A percentile compares a stretch with the other conserved stretches of the same genome.
These are phyloP conservation scores for Neonectria magnoliae DNA, from an alignment of 2,329 filamentous ascomycete species.

Conservation along the genomic window DNA sequence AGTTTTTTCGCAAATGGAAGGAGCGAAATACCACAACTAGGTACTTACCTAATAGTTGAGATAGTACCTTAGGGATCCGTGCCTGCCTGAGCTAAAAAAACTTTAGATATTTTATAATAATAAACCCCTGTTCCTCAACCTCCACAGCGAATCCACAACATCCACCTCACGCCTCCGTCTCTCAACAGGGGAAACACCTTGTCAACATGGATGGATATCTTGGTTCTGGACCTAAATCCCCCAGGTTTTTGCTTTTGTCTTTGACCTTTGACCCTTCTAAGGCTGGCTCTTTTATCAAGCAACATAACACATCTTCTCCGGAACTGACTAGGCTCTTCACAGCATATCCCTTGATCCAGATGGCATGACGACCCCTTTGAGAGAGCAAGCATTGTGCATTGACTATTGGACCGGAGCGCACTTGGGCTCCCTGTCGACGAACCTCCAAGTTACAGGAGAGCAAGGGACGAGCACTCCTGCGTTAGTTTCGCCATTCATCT, in stretches of 20 bases:
- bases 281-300: background rate
- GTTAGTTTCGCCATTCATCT: background rate
- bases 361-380: background rate
- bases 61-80: background rate
- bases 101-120: too few relatives aligned
- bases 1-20: background rate
- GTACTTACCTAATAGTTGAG: too few relatives aligned
- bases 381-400: background rate
- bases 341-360: background rate
- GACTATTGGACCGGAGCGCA: background rate
- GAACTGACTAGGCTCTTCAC: background rate
- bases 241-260: constrained; percentile 6
- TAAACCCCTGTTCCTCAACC: background rate
- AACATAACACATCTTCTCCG: background rate
- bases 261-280: background rate
- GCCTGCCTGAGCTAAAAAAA: too few relatives aligned
- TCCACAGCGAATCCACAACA: constrained; percentile 7
- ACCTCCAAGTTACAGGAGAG: background rate
- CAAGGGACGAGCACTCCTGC: background rate
- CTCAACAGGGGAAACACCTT: constrained; percentile 1
- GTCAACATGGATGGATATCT: constrained; percentile 4
- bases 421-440: background rate
- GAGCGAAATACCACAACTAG: background rate
- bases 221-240: background rate
- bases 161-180: constrained; percentile 12